phyloP scores from a whole-genome alignment of 805 yeast species.

The Cyberlindnera japonica region DNA sequence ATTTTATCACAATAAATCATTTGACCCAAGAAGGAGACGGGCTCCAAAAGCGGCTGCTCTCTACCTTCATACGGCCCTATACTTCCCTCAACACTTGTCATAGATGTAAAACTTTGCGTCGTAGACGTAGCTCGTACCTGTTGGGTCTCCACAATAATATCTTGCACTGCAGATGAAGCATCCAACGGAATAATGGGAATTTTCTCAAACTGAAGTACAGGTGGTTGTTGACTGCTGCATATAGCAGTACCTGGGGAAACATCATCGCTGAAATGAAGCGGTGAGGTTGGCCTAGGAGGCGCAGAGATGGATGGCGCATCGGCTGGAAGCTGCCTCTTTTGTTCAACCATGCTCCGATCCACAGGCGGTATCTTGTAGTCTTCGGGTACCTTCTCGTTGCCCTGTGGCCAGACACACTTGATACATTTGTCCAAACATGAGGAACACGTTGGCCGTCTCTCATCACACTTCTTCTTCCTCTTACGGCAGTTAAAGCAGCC shows the following conservation, averaged over 20 bases:
- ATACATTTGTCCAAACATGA: constrained; percentile 38
- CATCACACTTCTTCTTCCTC: constrained; percentile 64
- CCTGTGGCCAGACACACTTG: constrained; percentile 26
- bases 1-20: constrained; percentile 3
- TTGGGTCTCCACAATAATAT: constrained; percentile 2
- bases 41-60: not conserved
- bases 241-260: no score
- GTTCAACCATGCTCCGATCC: constrained; percentile 2
- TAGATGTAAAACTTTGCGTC: no score
- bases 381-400: constrained; percentile 19
- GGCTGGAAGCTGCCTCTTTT: not conserved
- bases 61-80: not conserved
- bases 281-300: constrained; percentile 3
- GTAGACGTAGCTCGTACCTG: not conserved
- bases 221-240: no score
- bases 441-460: constrained; percentile 38
- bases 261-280: constrained; percentile 2
- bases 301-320: not conserved
- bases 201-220: no score
- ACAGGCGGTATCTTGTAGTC: constrained; percentile 18
- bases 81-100: not conserved
- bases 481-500: constrained; percentile 38
- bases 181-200: constrained; percentile 7
- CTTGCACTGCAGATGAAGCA: constrained; percentile 2
- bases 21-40: not conserved